Evolutionary conservation across 2,329 filamentous ascomycete species (phyloP).

Genomic region (Parascedosporium putredinis): DNA sequence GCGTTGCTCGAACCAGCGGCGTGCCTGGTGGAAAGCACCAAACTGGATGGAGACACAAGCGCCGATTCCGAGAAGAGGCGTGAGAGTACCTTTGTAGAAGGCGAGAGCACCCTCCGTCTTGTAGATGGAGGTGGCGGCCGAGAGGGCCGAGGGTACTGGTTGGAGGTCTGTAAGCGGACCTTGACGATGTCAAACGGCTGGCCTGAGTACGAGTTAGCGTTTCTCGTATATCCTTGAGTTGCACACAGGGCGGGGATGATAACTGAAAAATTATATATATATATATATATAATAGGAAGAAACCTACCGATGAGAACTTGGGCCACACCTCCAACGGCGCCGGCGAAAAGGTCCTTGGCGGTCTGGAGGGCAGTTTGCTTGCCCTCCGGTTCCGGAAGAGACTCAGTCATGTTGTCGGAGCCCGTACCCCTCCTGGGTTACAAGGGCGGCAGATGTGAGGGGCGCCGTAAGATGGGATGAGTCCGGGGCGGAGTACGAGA

Average conservation of each 20-base stretch:
- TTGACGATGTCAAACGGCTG: slow-evolving; percentile 89
- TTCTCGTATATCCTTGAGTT: neutral
- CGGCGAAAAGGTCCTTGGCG: slow-evolving; percentile 82
- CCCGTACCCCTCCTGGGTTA: slow-evolving; percentile 4
- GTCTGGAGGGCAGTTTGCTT: slow-evolving; percentile 43
- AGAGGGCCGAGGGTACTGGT: slow-evolving; percentile 68
- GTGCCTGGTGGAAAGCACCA: slow-evolving; percentile 88
- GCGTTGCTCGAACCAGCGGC: slow-evolving; percentile 69
- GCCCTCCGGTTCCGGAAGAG: neutral
- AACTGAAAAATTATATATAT: neutral
- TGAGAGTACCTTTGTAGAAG: slow-evolving; percentile 98
- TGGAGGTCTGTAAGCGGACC: slow-evolving; percentile 86
- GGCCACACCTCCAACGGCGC: slow-evolving; percentile 82
- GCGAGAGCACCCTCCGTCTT: slow-evolving; percentile 77
- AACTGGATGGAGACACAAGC: slow-evolving; percentile 98
- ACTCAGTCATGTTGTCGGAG: slow-evolving; percentile 3
- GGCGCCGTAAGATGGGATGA: neutral
- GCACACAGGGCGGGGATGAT: neutral
- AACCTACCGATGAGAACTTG: slow-evolving; percentile 83
- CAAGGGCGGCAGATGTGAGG: neutral
- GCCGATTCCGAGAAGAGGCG: slow-evolving; percentile 88
- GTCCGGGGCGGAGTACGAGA: neutral
- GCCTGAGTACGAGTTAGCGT: slow-evolving; percentile 28
- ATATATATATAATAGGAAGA: slow-evolving; percentile 10
- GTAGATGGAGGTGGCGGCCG: slow-evolving; percentile 76